A percentile compares a stretch with the other conserved stretches of the same genome.
phyloP scores from a whole-genome alignment of 2,329 filamentous ascomycete species.

The Hysterium pulicare region DNA sequence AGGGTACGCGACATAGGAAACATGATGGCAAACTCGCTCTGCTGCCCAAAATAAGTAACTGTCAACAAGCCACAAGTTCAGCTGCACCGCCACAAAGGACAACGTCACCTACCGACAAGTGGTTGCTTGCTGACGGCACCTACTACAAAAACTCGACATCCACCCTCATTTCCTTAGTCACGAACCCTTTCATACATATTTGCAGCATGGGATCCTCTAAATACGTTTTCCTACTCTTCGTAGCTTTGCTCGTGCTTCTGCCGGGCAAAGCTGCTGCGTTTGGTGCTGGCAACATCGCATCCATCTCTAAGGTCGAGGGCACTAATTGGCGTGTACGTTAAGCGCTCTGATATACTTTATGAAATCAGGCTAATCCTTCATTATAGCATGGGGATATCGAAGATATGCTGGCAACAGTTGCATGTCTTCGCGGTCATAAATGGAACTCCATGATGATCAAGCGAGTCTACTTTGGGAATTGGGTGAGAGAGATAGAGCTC shows the following conservation, averaged over 20 bases:
- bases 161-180: neutral
- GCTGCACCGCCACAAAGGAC: neutral
- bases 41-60: no score
- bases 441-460: constrained; percentile 47
- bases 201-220: constrained; percentile 31
- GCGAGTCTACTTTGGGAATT: constrained; percentile 46
- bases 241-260: constrained; percentile 35
- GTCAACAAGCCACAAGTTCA: no score
- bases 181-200: neutral
- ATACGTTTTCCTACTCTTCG: constrained; percentile 33
- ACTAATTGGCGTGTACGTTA: constrained; percentile 1
- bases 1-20: no score
- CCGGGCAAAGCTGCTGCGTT: constrained; percentile 40
- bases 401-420: constrained; percentile 49
- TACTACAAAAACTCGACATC: no score
- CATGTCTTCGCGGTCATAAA: constrained; percentile 42
- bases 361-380: no score
- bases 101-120: neutral
- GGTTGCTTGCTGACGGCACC: neutral
- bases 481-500: no score
- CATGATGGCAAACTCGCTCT: no score
- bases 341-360: no score
- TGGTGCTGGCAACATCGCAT: constrained; percentile 49
- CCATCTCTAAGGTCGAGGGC: constrained; percentile 43
- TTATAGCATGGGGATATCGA: constrained; percentile 49